phyloP scores from a whole-genome alignment of 768 basidiomycete genomes.

The Psilocybe sp. region DNA sequence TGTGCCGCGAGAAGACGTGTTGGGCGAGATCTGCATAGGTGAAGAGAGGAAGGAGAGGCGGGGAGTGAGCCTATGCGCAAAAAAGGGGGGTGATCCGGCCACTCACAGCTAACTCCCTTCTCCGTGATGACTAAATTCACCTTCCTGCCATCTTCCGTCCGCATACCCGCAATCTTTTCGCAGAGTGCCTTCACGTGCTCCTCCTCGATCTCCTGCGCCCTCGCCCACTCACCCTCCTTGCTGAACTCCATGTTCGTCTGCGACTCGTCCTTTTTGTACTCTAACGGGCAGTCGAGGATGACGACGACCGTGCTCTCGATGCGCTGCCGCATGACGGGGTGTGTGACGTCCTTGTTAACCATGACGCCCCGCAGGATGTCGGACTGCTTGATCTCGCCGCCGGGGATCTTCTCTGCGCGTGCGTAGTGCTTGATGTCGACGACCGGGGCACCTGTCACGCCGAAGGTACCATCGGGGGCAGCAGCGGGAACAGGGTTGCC shows the following conservation, averaged over 20 bases:
- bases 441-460: slow-evolving; percentile 70
- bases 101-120: slow-evolving; percentile 92
- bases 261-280: slow-evolving; percentile 98
- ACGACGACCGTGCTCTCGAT: slow-evolving; percentile 89
- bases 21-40: slow-evolving; percentile 78
- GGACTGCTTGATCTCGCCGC: slow-evolving; percentile 95
- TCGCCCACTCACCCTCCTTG: slow-evolving; percentile 92
- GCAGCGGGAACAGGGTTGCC: no score
- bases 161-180: slow-evolving; percentile 78
- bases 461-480: not conserved
- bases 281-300: slow-evolving; percentile 89
- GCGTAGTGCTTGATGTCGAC: slow-evolving; percentile 99
- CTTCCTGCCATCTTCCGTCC: slow-evolving; percentile 34
- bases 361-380: slow-evolving; percentile 87
- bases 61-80: not conserved
- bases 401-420: slow-evolving; percentile 95
- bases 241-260: slow-evolving; percentile 99
- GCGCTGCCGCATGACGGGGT: slow-evolving; percentile 91
- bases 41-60: not conserved
- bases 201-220: slow-evolving; percentile 93
- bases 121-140: slow-evolving; percentile 95
- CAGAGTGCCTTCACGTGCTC: slow-evolving; percentile 92
- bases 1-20: slow-evolving; percentile 81
- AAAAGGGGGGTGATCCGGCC: no score
- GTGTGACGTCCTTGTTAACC: slow-evolving; percentile 98